Conservation (phyloP, 768 basidiomycete genomes). For the Hortiboletus campestris region DNA sequence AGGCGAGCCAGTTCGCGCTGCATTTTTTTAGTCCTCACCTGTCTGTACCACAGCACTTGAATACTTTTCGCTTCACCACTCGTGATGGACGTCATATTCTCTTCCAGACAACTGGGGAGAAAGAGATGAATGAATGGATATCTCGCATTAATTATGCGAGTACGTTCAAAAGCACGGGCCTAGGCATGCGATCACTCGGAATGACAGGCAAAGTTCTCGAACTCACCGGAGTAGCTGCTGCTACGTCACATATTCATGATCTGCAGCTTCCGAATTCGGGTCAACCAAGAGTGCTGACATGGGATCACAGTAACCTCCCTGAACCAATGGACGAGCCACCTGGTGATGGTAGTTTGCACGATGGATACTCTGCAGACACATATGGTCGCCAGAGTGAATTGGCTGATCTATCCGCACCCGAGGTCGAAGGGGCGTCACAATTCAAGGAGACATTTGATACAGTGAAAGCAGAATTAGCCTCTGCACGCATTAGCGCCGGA, state of each 20-base stretch:
- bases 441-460: conserved; percentile 82
- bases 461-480: conserved; percentile 81
- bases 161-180: conserved; percentile 80
- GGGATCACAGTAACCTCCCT: conserved; percentile 42
- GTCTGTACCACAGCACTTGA: conserved; percentile 41
- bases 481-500: conserved; percentile 39
- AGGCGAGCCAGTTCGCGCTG: conserved; percentile 46
- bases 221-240: conserved; percentile 82
- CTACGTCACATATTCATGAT: conserved; percentile 78
- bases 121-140: conserved; percentile 88
- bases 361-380: conserved; percentile 32
- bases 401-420: conserved; percentile 45
- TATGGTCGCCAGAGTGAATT: conserved; percentile 17
- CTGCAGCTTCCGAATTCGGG: conserved; percentile 39
- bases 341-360: conserved; percentile 21
- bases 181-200: conserved; percentile 74
- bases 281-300: conserved; percentile 32
- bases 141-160: conserved; percentile 91
- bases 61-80: conserved; percentile 77
- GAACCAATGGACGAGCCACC: conserved; percentile 38
- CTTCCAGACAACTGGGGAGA: conserved; percentile 65
- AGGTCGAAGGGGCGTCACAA: conserved; percentile 60
- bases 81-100: conserved; percentile 79
- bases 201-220: conserved; percentile 71
- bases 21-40: conserved; percentile 2